phyloP scores from a whole-genome alignment of 352 stramenopile species.

The Phytophthora sp. region DNA sequence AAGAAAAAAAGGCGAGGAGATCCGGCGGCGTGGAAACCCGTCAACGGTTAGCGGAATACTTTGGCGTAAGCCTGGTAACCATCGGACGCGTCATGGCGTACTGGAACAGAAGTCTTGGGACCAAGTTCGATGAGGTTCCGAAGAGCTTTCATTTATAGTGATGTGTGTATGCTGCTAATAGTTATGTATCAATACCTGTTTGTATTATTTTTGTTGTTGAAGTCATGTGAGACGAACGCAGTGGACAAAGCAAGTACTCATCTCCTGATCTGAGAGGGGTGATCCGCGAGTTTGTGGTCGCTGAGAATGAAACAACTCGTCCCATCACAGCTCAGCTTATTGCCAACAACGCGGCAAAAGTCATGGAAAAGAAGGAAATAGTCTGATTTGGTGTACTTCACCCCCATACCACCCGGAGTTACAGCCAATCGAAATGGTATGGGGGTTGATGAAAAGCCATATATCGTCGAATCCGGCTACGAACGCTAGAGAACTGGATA shows the following conservation, averaged over 20 bases:
- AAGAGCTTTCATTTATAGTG: background rate
- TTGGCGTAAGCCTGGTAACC: background rate
- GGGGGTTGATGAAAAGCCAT: background rate
- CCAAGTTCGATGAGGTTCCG: constrained; percentile 11
- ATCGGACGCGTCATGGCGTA: constrained; percentile 4
- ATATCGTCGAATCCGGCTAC: background rate
- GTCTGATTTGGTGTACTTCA: background rate
- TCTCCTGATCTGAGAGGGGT: background rate
- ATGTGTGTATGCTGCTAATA: background rate
- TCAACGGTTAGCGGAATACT: background rate
- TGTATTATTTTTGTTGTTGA: constrained; percentile 4
- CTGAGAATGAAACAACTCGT: constrained; percentile 11
- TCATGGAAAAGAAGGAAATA: constrained; percentile 17
- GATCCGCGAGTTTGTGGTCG: constrained; percentile 12
- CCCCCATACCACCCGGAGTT: background rate
- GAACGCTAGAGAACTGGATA: background rate
- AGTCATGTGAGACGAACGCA: constrained; percentile 6
- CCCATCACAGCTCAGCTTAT: constrained; percentile 17
- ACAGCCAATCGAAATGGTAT: background rate
- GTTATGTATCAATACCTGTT: constrained; percentile 20
- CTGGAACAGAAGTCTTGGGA: constrained; percentile 15
- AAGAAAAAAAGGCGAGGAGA: constrained; percentile 1
- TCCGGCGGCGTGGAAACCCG: background rate
- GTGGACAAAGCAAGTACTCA: constrained; percentile 5
- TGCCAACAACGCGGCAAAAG: constrained; percentile 1